A percentile compares a stretch with the other conserved stretches of the same genome.
These are phyloP conservation scores for Zizania palustris DNA, from an alignment of 202 grass and related monocot genomes.

Conservation along the genomic window DNA sequence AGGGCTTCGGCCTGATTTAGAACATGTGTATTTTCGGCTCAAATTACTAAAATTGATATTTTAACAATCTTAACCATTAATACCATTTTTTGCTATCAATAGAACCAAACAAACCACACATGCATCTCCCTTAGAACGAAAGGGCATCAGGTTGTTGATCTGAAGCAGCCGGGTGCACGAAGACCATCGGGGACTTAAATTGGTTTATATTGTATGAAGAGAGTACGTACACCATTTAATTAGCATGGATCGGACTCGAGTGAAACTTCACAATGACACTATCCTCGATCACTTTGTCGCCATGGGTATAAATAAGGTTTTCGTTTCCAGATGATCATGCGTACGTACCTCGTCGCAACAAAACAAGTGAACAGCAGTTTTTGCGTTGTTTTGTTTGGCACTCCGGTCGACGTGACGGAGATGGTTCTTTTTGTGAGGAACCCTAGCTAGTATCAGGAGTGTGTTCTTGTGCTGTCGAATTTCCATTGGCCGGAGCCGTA, in stretches of 20 bases:
- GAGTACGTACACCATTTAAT: no score
- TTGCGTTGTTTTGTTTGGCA: not conserved
- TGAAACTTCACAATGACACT: no score
- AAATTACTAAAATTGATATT: no score
- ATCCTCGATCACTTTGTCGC: no score
- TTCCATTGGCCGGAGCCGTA: not conserved
- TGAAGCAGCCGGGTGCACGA: conserved; percentile 20
- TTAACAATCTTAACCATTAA: no score
- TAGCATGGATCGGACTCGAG: no score
- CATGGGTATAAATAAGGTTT: not conserved
- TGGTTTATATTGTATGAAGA: not conserved
- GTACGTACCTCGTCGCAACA: not conserved
- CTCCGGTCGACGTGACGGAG: not conserved
- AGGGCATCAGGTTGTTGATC: not conserved
- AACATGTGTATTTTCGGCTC: no score
- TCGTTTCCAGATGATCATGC: not conserved
- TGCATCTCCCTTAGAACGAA: not conserved
- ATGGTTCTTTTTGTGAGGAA: not conserved
- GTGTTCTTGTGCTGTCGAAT: not conserved
- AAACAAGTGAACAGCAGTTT: not conserved
- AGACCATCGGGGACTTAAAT: not conserved
- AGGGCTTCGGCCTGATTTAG: no score
- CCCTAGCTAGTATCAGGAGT: not conserved
- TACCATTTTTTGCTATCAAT: no score
- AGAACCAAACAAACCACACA: not conserved